A percentile compares a stretch with the other conserved stretches of the same genome.
Evolutionary conservation across 1,284 basidiomycete species (phyloP).

Genomic region (Butyriboletus appendiculatus): DNA sequence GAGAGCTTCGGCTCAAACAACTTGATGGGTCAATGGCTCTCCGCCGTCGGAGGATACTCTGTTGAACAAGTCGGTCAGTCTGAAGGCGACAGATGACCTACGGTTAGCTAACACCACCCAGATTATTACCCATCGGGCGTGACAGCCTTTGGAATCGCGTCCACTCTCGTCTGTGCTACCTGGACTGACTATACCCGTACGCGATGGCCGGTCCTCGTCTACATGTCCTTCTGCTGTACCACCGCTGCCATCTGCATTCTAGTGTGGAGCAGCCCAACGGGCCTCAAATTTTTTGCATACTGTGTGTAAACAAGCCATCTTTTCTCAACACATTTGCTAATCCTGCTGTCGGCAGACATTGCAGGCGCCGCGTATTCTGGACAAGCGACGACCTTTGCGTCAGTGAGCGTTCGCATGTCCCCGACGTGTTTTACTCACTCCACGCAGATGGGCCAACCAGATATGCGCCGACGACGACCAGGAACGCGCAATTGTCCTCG

Average conservation of each 20-base stretch:
- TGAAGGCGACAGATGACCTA: not conserved
- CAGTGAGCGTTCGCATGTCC: constrained; percentile 25
- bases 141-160: constrained; percentile 64
- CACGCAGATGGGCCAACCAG: constrained; percentile 64
- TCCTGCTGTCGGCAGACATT: constrained; percentile 41
- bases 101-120: constrained; percentile 18
- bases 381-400: constrained; percentile 71
- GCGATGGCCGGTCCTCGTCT: constrained; percentile 66
- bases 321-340: not conserved
- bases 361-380: constrained; percentile 66
- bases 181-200: constrained; percentile 59
- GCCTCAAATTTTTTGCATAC: constrained; percentile 68
- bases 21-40: constrained; percentile 76
- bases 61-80: constrained; percentile 57
- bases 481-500: constrained; percentile 65
- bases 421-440: not conserved
- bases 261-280: constrained; percentile 54
- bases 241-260: constrained; percentile 58
- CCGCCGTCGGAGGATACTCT: constrained; percentile 58
- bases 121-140: constrained; percentile 69
- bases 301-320: constrained; percentile 41
- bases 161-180: constrained; percentile 60
- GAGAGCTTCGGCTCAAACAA: constrained; percentile 75
- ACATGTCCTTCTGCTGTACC: constrained; percentile 58
- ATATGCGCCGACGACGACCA: constrained; percentile 68